Percentiles rank a stretch among this genome's conserved stretches.
Evolutionary conservation across 2,329 filamentous ascomycete genomes (phyloP).

Genomic region (Colletotrichum lupini): DNA sequence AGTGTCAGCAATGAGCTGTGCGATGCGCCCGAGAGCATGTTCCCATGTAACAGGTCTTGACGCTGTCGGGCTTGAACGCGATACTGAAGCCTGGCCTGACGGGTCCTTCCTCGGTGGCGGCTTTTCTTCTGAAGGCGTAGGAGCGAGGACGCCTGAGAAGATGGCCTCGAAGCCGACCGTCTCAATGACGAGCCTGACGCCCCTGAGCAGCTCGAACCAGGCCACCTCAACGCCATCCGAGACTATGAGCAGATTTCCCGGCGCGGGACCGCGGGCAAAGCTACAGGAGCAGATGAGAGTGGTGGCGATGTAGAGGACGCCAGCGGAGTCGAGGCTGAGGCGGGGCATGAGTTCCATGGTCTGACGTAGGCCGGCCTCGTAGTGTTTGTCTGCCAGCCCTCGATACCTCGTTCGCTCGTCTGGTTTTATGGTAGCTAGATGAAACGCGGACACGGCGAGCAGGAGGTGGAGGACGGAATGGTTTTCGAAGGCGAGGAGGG

Average conservation of each 20-base stretch:
- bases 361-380: conserved; percentile 17
- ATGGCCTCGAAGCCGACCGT: conserved; percentile 32
- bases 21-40: conserved; percentile 19
- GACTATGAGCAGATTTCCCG: conserved; percentile 36
- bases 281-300: conserved; percentile 22
- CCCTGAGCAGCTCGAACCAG: conserved; percentile 36
- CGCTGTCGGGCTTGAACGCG: too few species aligned
- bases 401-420: background rate
- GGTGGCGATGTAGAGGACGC: conserved; percentile 30
- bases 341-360: conserved; percentile 25
- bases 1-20: conserved; percentile 4
- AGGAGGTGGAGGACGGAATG: conserved; percentile 32
- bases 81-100: too few species aligned
- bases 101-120: background rate
- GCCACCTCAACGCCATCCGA: conserved; percentile 34
- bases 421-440: background rate
- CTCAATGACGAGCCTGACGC: conserved; percentile 35
- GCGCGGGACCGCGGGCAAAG: conserved; percentile 27
- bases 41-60: conserved; percentile 29
- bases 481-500: conserved; percentile 25
- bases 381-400: conserved; percentile 31
- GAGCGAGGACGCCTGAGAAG: conserved; percentile 33
- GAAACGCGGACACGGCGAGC: conserved; percentile 19
- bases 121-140: background rate
- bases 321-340: conserved; percentile 25